Percentiles rank a stretch among this genome's conserved stretches.
Evolutionary conservation across 495 filamentous ascomycete species (phyloP).

Genomic region (Penicillium bovifimosum): DNA sequence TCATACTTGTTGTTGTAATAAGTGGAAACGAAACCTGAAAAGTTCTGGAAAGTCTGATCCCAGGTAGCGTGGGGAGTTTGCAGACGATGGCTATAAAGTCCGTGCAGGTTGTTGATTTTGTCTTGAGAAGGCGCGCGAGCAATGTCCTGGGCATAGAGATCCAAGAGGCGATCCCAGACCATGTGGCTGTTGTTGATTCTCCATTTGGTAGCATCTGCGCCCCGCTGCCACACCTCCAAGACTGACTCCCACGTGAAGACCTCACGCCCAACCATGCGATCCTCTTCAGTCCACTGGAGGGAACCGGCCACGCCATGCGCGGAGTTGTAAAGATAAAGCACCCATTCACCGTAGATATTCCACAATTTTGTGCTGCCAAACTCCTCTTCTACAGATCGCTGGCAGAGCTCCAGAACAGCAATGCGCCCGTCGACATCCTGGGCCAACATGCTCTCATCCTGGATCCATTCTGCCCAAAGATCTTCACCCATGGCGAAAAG

Average conservation of each 20-base stretch:
- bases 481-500: conserved; percentile 63
- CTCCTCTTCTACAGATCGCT: conserved; percentile 75
- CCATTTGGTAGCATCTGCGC: conserved; percentile 70
- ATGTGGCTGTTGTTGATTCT: conserved; percentile 78
- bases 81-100: conserved; percentile 68
- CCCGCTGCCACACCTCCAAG: conserved; percentile 73
- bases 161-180: conserved; percentile 79
- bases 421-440: conserved; percentile 58
- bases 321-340: conserved; percentile 64
- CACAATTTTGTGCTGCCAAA: conserved; percentile 79
- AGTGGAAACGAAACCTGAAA: conserved; percentile 72
- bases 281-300: conserved; percentile 68
- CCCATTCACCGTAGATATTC: conserved; percentile 82
- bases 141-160: conserved; percentile 57
- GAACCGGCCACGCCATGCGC: conserved; percentile 53
- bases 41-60: conserved; percentile 77
- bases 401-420: conserved; percentile 76
- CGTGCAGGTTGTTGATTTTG: conserved; percentile 58
- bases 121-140: conserved; percentile 50
- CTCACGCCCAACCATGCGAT: conserved; percentile 65
- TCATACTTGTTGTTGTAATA: conserved; percentile 76
- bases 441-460: conserved; percentile 58
- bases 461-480: conserved; percentile 59
- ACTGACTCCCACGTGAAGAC: conserved; percentile 74
- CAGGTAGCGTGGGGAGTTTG: conserved; percentile 76